Percentiles rank a stretch among this genome's conserved stretches.
phyloP scores from a whole-genome alignment of 2,329 filamentous ascomycete species.

The Laburnicola sp. region DNA sequence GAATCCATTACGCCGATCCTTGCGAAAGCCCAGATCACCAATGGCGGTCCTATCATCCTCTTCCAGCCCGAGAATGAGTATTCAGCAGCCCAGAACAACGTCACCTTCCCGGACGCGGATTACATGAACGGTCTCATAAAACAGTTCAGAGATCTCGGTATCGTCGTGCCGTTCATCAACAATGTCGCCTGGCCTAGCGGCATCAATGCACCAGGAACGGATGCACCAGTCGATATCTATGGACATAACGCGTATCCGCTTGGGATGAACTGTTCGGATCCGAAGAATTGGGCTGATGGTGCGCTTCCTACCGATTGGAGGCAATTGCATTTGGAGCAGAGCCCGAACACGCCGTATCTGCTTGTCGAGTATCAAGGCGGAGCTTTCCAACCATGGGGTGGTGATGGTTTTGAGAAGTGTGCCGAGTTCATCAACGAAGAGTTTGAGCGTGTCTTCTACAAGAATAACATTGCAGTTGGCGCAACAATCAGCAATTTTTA shows the following conservation, averaged over 20 bases:
- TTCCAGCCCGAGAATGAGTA: constrained; percentile 83
- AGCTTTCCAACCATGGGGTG: constrained; percentile 72
- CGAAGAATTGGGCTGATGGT: constrained; percentile 60
- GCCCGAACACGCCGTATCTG: constrained; percentile 65
- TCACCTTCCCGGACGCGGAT: constrained; percentile 61
- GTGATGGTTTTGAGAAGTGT: constrained; percentile 68
- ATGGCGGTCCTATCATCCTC: constrained; percentile 75
- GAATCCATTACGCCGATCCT: constrained; percentile 66
- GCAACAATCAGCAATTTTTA: constrained; percentile 70
- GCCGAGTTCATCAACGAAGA: constrained; percentile 67
- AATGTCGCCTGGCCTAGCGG: constrained; percentile 66
- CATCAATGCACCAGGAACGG: constrained; percentile 63
- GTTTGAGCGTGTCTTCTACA: constrained; percentile 75
- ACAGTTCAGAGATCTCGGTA: constrained; percentile 66
- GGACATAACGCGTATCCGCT: constrained; percentile 66
- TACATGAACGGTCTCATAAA: constrained; percentile 72
- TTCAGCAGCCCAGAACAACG: constrained; percentile 52
- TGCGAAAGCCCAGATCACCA: constrained; percentile 75
- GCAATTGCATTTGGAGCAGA: constrained; percentile 58
- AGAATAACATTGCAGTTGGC: constrained; percentile 68
- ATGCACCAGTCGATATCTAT: constrained; percentile 63
- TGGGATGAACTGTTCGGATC: constrained; percentile 63
- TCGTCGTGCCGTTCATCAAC: constrained; percentile 72
- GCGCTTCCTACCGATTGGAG: constrained; percentile 59
- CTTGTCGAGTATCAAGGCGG: constrained; percentile 68